A percentile compares a stretch with the other conserved stretches of the same genome.
Evolutionary conservation across 441 rosid species (phyloP).

Genomic region (Euphorbia celastroides): DNA sequence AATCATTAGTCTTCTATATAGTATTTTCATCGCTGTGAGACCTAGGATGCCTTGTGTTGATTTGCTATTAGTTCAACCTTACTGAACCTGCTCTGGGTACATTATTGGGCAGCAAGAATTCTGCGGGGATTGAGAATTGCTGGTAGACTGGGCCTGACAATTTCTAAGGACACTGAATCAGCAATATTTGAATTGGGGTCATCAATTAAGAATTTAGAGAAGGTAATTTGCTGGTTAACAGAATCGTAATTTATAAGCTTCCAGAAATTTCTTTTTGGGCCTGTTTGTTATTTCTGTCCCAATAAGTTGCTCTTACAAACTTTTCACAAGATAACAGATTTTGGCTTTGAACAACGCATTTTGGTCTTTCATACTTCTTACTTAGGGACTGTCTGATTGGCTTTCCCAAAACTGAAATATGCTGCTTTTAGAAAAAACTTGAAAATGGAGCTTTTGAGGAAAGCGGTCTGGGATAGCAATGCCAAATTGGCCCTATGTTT

Average conservation of each 20-base stretch:
- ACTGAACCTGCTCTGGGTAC: conserved; percentile 12
- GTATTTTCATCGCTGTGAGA: conserved; percentile 8
- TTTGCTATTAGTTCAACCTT: conserved; percentile 12
- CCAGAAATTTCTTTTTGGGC: conserved; percentile 10
- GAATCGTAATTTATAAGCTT: conserved; percentile 17
- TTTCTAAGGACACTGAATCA: conserved; percentile 58
- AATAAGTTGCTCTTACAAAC: too few species aligned
- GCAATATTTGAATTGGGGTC: conserved; percentile 61
- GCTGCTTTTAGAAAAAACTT: too few species aligned
- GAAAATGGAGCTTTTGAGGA: too few species aligned
- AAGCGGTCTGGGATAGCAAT: too few species aligned
- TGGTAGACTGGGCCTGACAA: conserved; percentile 68
- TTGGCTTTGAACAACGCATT: too few species aligned
- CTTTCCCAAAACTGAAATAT: too few species aligned
- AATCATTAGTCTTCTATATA: neutral
- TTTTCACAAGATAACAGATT: too few species aligned
- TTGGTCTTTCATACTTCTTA: too few species aligned
- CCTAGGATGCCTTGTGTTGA: conserved; percentile 15
- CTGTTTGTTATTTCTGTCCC: too few species aligned
- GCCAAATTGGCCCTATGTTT: too few species aligned
- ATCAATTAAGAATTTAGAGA: conserved; percentile 45
- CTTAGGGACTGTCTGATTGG: too few species aligned
- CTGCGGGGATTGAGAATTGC: conserved; percentile 91
- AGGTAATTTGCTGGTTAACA: conserved; percentile 42
- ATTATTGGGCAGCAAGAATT: conserved; percentile 64